A percentile compares a stretch with the other conserved stretches of the same genome.
Evolutionary conservation across 2,329 filamentous ascomycete genomes (phyloP).

Genomic region (Alternaria angustiovoidea): DNA sequence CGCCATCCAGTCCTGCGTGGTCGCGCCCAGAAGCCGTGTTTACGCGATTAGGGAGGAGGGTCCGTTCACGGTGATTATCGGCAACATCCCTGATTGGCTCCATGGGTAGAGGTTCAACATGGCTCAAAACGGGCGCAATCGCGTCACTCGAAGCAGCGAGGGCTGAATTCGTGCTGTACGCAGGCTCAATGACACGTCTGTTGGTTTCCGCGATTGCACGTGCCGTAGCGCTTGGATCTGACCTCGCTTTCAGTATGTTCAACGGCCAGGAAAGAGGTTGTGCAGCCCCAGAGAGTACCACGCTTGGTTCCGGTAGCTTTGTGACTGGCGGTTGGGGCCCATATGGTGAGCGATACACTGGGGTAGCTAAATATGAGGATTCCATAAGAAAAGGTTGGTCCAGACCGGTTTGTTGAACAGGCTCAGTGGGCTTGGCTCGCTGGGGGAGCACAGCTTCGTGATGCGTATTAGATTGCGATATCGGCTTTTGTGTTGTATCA

Average conservation of each 20-base stretch:
- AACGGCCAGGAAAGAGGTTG: not conserved
- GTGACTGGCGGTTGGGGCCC: not conserved
- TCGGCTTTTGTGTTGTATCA: not conserved
- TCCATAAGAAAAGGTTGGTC: not conserved
- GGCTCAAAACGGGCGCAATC: not conserved
- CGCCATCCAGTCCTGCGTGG: not conserved
- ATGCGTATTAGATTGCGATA: not conserved
- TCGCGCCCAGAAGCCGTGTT: conserved; percentile 12
- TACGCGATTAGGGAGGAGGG: conserved; percentile 16
- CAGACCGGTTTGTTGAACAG: not conserved
- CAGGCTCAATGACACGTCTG: not conserved
- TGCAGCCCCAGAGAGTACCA: not conserved
- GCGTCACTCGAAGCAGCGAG: not conserved
- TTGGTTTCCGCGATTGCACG: not conserved
- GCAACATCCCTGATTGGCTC: conserved; percentile 16
- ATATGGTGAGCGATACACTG: not conserved
- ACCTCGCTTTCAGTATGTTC: not conserved
- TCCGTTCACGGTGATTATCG: conserved; percentile 18
- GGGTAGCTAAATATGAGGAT: not conserved
- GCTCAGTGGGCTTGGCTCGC: not conserved
- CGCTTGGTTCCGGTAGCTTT: not conserved
- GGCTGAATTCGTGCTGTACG: not conserved
- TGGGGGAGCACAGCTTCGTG: not conserved
- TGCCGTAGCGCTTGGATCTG: not conserved
- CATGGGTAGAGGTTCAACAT: not conserved